Evolutionary conservation across 495 filamentous ascomycete genomes (phyloP), one percentile per base, ranked within the genome.

Genomic region (Umbilicaria muhlenbergii): DNA sequence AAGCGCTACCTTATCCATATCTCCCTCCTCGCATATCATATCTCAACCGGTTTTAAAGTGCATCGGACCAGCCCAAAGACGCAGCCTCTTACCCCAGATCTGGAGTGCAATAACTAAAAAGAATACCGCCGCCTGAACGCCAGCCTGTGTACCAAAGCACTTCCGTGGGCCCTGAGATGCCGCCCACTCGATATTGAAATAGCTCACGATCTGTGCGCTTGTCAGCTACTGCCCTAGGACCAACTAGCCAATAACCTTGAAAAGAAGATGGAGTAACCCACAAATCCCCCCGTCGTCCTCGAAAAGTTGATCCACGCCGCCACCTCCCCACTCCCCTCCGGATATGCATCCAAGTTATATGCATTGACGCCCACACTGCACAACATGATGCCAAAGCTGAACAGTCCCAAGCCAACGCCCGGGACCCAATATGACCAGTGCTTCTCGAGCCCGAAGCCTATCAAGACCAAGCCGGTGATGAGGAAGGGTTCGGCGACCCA

Each of bases 341-440:
- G 74, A 50, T 76, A 79, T 24, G 59, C 57, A 52, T 80, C 77
- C 16, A 81, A 66, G 3, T 69, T 61, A 48, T 81, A 81, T 6
- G 71, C 69, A 43, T 68, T 75, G 16, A 80, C 58, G 0, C 69
- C 72, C 0, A 75, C 71, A 0, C 77, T 81, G 11, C 71, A 67
- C 52, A 82, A 69, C 69, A 84, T 80, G 52, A 80, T 69, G 0
- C 73, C 74, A 44, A 73, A 70, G 12, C 71, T 66, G 42, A 75
- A 73, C 2, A 70, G 51, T 4, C 66, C 75, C 68, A 67, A 69
- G n/a, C 58, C 66, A n/a, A 78, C 54, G 4, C 67, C 61, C 3
- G 66, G 61, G 8, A 66, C 62, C 65, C 77, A 74, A 52, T 67
- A 78, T 48, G 77, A 74, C 55, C 67, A 75, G 3, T 46, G 50